Conservation (phyloP, 2,329 filamentous ascomycete genomes). For the Pezicula carpinea region DNA sequence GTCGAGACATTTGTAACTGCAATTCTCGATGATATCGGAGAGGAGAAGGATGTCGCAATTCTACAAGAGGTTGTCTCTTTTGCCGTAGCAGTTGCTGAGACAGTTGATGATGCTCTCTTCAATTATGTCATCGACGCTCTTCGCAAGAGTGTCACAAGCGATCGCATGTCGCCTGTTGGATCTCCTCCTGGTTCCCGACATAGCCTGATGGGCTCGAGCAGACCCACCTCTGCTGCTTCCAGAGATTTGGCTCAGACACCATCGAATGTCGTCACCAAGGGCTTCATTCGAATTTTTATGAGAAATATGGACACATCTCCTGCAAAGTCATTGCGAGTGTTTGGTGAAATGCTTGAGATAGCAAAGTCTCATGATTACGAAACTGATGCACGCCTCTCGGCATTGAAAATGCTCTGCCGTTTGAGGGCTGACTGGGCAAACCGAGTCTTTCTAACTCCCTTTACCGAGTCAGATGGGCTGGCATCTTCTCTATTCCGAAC, state of each 20-base stretch:
- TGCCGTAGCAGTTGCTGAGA: slow-evolving; percentile 58
- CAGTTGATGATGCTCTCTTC: slow-evolving; percentile 55
- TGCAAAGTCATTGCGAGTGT: slow-evolving; percentile 59
- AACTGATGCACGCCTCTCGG: slow-evolving; percentile 65
- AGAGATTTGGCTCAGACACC: slow-evolving; percentile 39
- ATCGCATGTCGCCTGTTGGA: slow-evolving; percentile 38
- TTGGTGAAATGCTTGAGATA: slow-evolving; percentile 59
- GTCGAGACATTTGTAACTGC: slow-evolving; percentile 55
- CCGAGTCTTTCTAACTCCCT: slow-evolving; percentile 65
- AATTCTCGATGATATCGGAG: slow-evolving; percentile 55
- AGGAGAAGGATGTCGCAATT: slow-evolving; percentile 61
- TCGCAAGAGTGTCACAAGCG: slow-evolving; percentile 43
- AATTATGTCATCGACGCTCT: slow-evolving; percentile 51
- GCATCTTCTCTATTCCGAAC: slow-evolving; percentile 68
- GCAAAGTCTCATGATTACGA: slow-evolving; percentile 56
- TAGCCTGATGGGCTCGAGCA: slow-evolving; percentile 14
- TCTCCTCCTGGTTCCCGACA: slow-evolving; percentile 23
- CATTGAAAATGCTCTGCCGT: slow-evolving; percentile 75
- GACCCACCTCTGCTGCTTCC: slow-evolving; percentile 7
- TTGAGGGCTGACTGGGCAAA: slow-evolving; percentile 79
- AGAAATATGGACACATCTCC: slow-evolving; percentile 63
- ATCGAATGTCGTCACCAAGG: slow-evolving; percentile 66
- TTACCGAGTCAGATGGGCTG: slow-evolving; percentile 68
- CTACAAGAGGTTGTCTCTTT: slow-evolving; percentile 61
- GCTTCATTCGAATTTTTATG: slow-evolving; percentile 73